phyloP scores from a whole-genome alignment of 371 early-diverging fungal genomes.

The Lichtheimia corymbifera region DNA sequence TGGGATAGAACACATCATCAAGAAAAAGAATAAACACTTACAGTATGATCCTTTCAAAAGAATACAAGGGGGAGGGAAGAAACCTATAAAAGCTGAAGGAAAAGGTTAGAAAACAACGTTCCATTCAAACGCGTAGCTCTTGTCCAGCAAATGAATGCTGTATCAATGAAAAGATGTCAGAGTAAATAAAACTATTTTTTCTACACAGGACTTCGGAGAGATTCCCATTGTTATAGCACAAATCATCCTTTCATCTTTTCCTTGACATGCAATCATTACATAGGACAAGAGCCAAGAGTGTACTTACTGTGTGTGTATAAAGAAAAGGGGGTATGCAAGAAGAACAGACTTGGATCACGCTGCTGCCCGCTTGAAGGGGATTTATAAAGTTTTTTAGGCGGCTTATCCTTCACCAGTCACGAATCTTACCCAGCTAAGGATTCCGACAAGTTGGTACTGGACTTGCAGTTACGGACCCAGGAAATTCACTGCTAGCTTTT shows the following conservation, averaged over 20 bases:
- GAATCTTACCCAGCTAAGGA: too few species aligned
- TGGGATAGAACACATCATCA: neutral
- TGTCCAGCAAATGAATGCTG: neutral
- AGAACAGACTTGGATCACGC: too few species aligned
- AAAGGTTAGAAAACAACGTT: neutral
- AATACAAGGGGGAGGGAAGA: neutral
- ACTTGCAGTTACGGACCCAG: too few species aligned
- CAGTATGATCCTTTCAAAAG: neutral
- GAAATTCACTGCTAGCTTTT: too few species aligned
- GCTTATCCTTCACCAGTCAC: too few species aligned
- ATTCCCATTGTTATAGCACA: conserved; percentile 2
- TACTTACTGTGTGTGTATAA: too few species aligned
- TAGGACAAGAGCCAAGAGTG: too few species aligned
- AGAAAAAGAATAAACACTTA: neutral
- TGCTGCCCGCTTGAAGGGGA: too few species aligned
- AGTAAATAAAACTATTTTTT: conserved; percentile 1
- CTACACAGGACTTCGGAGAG: neutral
- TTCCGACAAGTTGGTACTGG: too few species aligned
- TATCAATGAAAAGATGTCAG: neutral
- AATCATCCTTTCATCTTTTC: conserved; percentile 2
- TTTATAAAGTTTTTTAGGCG: too few species aligned
- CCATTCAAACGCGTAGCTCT: neutral
- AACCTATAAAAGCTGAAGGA: neutral
- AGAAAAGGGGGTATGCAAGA: too few species aligned
- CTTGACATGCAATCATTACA: too few species aligned